These are phyloP conservation scores for Calonectria hongkongensis DNA, from an alignment of 2,329 filamentous ascomycete species.

Conservation along the genomic window DNA sequence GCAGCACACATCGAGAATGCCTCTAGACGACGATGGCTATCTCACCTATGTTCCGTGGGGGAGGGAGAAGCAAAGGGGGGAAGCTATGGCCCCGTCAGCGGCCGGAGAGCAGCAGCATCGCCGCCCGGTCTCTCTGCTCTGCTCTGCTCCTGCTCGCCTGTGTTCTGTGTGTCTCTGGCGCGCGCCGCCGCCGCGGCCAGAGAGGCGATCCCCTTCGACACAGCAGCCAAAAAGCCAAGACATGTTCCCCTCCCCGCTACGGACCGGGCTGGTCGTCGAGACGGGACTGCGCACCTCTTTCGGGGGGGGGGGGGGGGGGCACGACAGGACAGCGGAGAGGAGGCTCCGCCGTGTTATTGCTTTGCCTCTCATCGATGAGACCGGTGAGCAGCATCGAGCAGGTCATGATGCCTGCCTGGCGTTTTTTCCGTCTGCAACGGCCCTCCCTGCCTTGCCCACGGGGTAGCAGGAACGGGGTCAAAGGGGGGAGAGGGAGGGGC, in stretches of 20 bases:
- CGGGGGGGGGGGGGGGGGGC: too few relatives aligned
- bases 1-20: not conserved
- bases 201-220: too few relatives aligned
- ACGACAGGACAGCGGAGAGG: not conserved
- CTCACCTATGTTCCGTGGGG: too few relatives aligned
- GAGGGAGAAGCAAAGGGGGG: too few relatives aligned
- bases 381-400: not conserved
- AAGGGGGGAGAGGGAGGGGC: not conserved
- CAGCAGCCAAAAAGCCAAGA: too few relatives aligned
- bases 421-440: not conserved
- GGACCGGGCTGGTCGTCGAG: not conserved
- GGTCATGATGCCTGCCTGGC: not conserved
- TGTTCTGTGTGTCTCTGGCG: not conserved
- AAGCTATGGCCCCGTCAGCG: too few relatives aligned
- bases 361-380: constrained; percentile 23
- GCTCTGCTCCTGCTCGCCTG: too few relatives aligned
- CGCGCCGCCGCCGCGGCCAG: too few relatives aligned
- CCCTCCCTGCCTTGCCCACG: not conserved
- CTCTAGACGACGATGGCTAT: not conserved
- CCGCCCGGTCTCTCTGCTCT: too few relatives aligned
- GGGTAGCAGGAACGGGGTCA: not conserved
- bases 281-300: not conserved
- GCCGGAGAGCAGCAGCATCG: too few relatives aligned
- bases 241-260: not conserved
- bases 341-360: not conserved